Conservation (phyloP, 1,284 basidiomycete genomes). For the Tremellales sp. region DNA sequence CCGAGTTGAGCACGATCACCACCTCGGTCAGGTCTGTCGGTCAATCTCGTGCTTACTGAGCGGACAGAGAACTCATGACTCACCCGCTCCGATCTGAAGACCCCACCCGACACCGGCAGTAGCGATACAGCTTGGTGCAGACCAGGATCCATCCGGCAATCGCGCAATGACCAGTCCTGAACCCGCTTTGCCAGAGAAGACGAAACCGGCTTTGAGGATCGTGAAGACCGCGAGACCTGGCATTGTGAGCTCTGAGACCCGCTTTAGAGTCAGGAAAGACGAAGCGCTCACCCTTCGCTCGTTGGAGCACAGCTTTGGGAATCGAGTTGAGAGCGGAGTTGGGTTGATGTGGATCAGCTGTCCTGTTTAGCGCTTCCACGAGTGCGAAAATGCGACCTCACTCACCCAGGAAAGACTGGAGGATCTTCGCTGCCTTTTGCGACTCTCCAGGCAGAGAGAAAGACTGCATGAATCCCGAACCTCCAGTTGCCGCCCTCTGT, state of each 20-base stretch:
- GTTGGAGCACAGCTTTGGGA: slow-evolving; percentile 86
- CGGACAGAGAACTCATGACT: slow-evolving; percentile 10
- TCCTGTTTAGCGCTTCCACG: neutral
- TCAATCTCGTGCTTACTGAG: slow-evolving; percentile 70
- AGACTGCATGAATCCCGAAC: slow-evolving; percentile 64
- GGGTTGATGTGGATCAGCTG: slow-evolving; percentile 83
- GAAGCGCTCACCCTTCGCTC: slow-evolving; percentile 79
- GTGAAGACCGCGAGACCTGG: slow-evolving; percentile 91
- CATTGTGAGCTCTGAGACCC: neutral
- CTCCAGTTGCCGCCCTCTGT: slow-evolving; percentile 26
- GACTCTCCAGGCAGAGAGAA: slow-evolving; percentile 84
- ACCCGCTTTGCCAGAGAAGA: slow-evolving; percentile 94
- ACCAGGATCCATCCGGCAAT: slow-evolving; percentile 94
- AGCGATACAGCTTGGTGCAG: slow-evolving; percentile 94
- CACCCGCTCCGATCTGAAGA: slow-evolving; percentile 78
- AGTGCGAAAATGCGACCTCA: slow-evolving; percentile 7
- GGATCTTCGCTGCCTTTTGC: slow-evolving; percentile 85
- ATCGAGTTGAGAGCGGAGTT: slow-evolving; percentile 91
- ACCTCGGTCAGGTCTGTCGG: slow-evolving; percentile 53
- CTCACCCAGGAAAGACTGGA: slow-evolving; percentile 81
- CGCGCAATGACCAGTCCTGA: slow-evolving; percentile 92
- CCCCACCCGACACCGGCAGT: slow-evolving; percentile 95
- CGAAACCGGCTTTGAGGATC: slow-evolving; percentile 84
- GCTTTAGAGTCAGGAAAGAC: slow-evolving; percentile 1
- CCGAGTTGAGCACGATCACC: slow-evolving; percentile 87